These are phyloP conservation scores for Teratosphaeria nubilosa DNA, from an alignment of 2,329 filamentous ascomycete genomes.

Conservation along the genomic window DNA sequence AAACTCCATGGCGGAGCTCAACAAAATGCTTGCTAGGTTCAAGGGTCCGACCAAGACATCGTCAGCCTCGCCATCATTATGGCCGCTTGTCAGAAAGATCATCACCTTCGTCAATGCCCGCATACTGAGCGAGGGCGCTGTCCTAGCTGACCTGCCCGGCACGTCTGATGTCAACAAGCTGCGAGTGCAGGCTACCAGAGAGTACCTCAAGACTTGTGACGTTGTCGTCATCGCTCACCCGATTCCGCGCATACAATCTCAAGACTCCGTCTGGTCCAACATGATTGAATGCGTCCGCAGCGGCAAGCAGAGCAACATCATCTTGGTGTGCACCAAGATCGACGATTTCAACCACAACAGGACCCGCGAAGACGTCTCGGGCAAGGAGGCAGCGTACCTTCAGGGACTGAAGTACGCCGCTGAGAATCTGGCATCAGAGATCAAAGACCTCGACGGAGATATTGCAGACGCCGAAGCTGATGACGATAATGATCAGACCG, in stretches of 20 bases:
- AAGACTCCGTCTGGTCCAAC: slow-evolving; percentile 3
- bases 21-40: neutral
- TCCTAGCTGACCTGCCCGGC: slow-evolving; percentile 13
- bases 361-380: neutral
- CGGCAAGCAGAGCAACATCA: slow-evolving; percentile 8
- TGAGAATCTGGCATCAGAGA: neutral
- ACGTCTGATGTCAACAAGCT: slow-evolving; percentile 9
- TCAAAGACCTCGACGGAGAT: neutral
- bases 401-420: neutral
- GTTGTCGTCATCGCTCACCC: slow-evolving; percentile 5
- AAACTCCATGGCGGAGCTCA: neutral
- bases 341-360: slow-evolving; percentile 5
- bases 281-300: slow-evolving; percentile 3
- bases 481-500: neutral
- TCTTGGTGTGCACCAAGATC: slow-evolving; percentile 9
- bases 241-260: slow-evolving; percentile 3
- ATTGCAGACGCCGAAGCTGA: neutral
- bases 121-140: slow-evolving; percentile 10
- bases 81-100: slow-evolving; percentile 9
- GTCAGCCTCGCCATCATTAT: slow-evolving; percentile 3
- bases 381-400: neutral
- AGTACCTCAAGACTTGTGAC: slow-evolving; percentile 7
- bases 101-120: slow-evolving; percentile 4
- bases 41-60: slow-evolving; percentile 1
- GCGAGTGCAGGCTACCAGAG: slow-evolving; percentile 8